Base-by-base conservation (phyloP, 2,329 filamentous ascomycete genomes). In the Leptographium procerum region DNA sequence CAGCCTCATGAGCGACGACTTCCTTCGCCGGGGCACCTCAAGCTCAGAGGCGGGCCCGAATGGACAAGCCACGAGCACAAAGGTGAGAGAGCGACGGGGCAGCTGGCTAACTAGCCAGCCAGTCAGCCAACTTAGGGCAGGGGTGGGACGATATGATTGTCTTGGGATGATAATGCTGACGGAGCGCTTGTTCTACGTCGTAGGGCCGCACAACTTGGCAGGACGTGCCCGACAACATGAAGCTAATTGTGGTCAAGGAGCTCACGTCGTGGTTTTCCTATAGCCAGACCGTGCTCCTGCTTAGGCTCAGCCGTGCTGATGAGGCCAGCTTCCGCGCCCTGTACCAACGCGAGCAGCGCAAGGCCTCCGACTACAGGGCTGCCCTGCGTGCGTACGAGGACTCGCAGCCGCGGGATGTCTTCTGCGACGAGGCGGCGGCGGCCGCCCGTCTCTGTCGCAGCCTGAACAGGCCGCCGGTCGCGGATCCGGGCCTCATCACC, bases 181-280 rank as follows among this genome's bases (percentile, higher is more conserved):
- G n/a, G 40, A 19, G 36, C 9, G 5, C 13, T 8, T 16, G 40
- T 19, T 9, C 14, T 19, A 7, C 36, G 52, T 3, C 19, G 1
- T 9, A 9, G n/a, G 10, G 54, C 22, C 28, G 16, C 6, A n/a
- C 24, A 9, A 48, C 31, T 8, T 62, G 57, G 60, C 53, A 59
- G 16, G 34, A 45, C 24, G 51, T 64, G 16, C 57, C 63, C 0
- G 55, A 58, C 34, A 57, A 52, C 28, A 60, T 64, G 56, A 61
- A 62, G 55, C 61, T 64, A 10, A 55, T 59, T n/a, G 40, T 64
- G 14, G 55, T 64, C 56, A 59, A 60, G 26, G 57, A 62, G 52
- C 28, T 64, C 43, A 59, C 59, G 1, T 11, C 40, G 2, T 57
- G 57, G 52, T 56, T 57, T 40, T 6, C 54, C 24, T 60, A 58